Conservation (phyloP, 352 stramenopile species). For the Globisporangium cederbergense region DNA sequence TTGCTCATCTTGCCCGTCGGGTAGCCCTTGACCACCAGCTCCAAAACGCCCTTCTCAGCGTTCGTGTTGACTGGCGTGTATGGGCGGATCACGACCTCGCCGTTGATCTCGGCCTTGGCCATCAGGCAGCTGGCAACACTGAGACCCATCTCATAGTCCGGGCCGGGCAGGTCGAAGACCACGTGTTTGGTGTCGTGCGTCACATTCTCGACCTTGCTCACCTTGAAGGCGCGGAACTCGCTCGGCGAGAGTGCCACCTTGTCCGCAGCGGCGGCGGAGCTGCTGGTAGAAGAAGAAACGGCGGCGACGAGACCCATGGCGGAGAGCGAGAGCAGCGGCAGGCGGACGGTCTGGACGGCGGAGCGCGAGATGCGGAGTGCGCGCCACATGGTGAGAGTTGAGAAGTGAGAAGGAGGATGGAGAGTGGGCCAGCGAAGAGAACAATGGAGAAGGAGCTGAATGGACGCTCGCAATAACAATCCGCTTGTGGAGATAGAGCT, state of each 20-base stretch:
- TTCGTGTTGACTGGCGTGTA: conserved; percentile 90
- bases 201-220: conserved; percentile 55
- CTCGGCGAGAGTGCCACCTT: conserved; percentile 51
- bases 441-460: too few relatives aligned
- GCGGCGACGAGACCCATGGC: conserved; percentile 8
- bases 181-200: conserved; percentile 72
- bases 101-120: conserved; percentile 61
- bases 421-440: too few relatives aligned
- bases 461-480: too few relatives aligned
- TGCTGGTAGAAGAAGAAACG: not conserved
- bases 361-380: conserved; percentile 9
- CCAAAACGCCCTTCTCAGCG: conserved; percentile 77
- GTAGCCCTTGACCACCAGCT: conserved; percentile 91
- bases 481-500: too few relatives aligned
- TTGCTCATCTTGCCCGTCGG: conserved; percentile 78
- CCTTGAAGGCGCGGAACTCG: conserved; percentile 64
- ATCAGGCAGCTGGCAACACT: conserved; percentile 50
- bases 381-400: conserved; percentile 5
- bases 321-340: conserved; percentile 11
- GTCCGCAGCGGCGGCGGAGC: conserved; percentile 22
- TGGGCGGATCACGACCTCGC: conserved; percentile 72
- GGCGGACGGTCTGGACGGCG: not conserved
- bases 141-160: conserved; percentile 66
- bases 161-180: conserved; percentile 56
- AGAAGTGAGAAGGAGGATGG: not conserved